These are phyloP conservation scores for Durotheca rogersii DNA, from an alignment of 495 filamentous ascomycete species.

Conservation along the genomic window DNA sequence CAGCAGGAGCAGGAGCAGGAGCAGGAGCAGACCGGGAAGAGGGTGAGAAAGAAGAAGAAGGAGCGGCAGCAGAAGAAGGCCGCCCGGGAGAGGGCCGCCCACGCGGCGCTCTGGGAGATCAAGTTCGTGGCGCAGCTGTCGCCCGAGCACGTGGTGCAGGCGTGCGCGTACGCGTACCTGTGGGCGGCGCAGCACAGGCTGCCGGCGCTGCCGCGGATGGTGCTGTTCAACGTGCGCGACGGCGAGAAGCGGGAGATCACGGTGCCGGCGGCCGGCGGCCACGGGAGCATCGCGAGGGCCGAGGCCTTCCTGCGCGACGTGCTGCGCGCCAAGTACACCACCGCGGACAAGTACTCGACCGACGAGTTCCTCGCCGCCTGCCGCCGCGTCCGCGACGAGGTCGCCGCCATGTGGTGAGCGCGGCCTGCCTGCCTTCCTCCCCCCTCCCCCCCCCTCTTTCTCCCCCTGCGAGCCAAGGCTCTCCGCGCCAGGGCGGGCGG, in stretches of 20 bases:
- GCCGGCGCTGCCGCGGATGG: not conserved
- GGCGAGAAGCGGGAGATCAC: conserved; percentile 1
- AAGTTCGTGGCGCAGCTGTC: not conserved
- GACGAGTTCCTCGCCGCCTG: not conserved
- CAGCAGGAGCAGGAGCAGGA: not conserved
- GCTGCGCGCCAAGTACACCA: not conserved
- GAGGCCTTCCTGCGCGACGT: not conserved
- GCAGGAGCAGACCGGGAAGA: not conserved
- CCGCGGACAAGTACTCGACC: not conserved
- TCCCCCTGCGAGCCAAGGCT: no score
- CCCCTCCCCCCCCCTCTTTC: no score
- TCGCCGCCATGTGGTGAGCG: no score
- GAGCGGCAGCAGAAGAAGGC: not conserved
- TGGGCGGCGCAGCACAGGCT: not conserved
- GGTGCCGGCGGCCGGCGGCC: no score
- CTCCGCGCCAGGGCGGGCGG: no score
- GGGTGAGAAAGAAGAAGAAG: not conserved
- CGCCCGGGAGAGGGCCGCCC: not conserved
- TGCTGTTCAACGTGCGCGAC: not conserved
- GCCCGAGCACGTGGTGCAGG: not conserved
- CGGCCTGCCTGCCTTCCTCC: no score
- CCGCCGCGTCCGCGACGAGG: no score
- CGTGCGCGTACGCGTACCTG: conserved; percentile 1
- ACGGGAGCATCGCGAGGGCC: not conserved
- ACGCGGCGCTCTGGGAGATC: not conserved